phyloP scores from a whole-genome alignment of 352 stramenopile genomes.

The Globisporangium takayamanum region DNA sequence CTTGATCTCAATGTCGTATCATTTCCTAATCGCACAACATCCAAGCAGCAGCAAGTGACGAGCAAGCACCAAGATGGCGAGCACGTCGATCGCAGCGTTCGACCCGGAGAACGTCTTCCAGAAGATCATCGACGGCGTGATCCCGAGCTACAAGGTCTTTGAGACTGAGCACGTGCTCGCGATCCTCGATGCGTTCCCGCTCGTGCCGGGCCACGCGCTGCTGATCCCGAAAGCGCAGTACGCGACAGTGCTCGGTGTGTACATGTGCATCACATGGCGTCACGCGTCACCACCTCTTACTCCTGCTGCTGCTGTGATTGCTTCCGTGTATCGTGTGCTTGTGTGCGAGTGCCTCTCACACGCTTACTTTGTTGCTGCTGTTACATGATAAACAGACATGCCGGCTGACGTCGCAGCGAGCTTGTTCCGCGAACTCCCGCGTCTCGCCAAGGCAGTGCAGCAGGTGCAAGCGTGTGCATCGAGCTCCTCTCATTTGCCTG shows the following conservation, averaged over 20 bases:
- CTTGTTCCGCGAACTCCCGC: constrained; percentile 69
- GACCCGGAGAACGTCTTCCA: constrained; percentile 73
- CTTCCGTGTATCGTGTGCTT: not conserved
- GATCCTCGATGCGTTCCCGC: constrained; percentile 77
- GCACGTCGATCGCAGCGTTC: constrained; percentile 23
- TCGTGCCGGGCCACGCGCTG: constrained; percentile 57
- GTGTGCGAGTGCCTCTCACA: not conserved
- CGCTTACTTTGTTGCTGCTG: not conserved
- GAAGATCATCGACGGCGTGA: constrained; percentile 75
- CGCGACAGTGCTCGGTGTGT: constrained; percentile 53
- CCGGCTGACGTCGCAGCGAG: constrained; percentile 57
- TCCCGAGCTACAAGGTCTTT: constrained; percentile 81
- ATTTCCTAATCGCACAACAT: constrained; percentile 5
- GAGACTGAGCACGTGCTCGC: constrained; percentile 82
- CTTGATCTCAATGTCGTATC: too few species aligned
- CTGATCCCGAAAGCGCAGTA: constrained; percentile 71
- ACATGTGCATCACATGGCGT: not conserved
- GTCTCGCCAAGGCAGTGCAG: constrained; percentile 68
- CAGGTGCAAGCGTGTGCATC: constrained; percentile 17
- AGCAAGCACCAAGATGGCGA: not conserved
- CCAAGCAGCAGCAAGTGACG: not conserved
- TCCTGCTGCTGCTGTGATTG: not conserved
- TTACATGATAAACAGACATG: constrained; percentile 32
- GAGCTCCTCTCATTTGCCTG: not conserved
- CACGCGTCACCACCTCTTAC: not conserved